Evolutionary conservation across 805 yeast species (phyloP), one percentile per base, ranked within the genome.

Genomic region (Myxozyma melibiosi): DNA sequence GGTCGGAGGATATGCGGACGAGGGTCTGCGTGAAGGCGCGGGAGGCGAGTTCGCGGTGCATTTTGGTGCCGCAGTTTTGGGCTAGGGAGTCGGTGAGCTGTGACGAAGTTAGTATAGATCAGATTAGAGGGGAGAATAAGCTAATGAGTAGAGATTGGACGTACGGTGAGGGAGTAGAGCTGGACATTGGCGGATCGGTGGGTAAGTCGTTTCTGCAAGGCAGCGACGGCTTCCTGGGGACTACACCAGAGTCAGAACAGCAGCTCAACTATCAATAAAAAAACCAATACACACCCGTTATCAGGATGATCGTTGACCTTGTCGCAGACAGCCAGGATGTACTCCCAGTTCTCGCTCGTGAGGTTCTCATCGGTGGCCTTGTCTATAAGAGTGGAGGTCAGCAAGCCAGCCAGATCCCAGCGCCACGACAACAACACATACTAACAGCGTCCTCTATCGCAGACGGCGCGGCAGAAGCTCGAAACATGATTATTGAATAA

Each of bases 51-150:
- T 81, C 83, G 44, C 77, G 84, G 64, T 81, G 82, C 74, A 83
- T 78, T 68, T 83, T 77, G 11, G 89, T 81, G 2, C 91, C 91
- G 70, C 92, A 86, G 69, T 86, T 87, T 68, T 86, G 90, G 1
- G 90, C 88, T 28, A 87, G 66, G 4, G 90, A 81, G 28, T 80
- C 78, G 20, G 84, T 66, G 42, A 76, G 67, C 68, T 65, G 38
- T n/a, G 27, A 9, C 39, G 47, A 39, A 20, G 77, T 73, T 53
- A 87, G 67, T 0, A 85, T 71, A 6, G 16, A 39, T 4, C 8
- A 14, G 4, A 8, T 14, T 18, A 24, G 1, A 20, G 1, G 34
- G 16, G 31, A n/a, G n/a, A 1, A 22, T 30, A 16, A 49, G 22
- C 3, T 11, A 28, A 9, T n/a, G 14, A 8, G 16, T 7, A 6